phyloP scores from a whole-genome alignment of 768 basidiomycete species.

The Gelatoporia subvermispora region DNA sequence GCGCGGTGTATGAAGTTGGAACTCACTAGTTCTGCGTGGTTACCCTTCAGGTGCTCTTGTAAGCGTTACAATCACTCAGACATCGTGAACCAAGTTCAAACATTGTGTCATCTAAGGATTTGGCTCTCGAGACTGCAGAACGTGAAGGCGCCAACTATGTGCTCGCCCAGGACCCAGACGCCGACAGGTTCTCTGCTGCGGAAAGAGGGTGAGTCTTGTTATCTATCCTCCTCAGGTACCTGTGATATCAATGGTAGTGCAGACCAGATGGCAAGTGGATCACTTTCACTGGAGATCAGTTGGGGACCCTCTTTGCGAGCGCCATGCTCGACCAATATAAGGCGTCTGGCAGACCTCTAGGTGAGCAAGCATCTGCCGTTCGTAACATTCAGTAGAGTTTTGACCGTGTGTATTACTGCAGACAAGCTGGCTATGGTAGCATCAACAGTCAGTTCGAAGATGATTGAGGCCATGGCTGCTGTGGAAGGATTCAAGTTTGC shows the following conservation, averaged over 20 bases:
- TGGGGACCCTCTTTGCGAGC: constrained; percentile 58
- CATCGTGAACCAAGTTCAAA: no score
- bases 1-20: not conserved
- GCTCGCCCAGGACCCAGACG: constrained; percentile 86
- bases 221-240: not conserved
- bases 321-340: constrained; percentile 41
- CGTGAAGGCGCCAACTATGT: constrained; percentile 52
- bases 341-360: constrained; percentile 38
- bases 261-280: constrained; percentile 57
- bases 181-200: constrained; percentile 77
- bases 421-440: constrained; percentile 80
- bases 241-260: not conserved
- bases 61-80: constrained; percentile 18
- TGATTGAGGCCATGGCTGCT: constrained; percentile 74
- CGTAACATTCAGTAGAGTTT: constrained; percentile 20
- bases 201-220: constrained; percentile 48
- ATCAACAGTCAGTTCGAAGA: constrained; percentile 87
- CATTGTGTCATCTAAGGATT: constrained; percentile 41
- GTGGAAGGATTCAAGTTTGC: constrained; percentile 78
- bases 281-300: constrained; percentile 80
- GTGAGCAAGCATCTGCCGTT: constrained; percentile 19
- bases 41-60: constrained; percentile 24
- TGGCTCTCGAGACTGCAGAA: constrained; percentile 63
- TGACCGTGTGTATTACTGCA: constrained; percentile 9
- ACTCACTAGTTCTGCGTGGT: not conserved